Percentiles rank a stretch among this genome's conserved stretches.
phyloP scores from a whole-genome alignment of 2,329 filamentous ascomycete species.

The Neofusicoccum umdonicola region DNA sequence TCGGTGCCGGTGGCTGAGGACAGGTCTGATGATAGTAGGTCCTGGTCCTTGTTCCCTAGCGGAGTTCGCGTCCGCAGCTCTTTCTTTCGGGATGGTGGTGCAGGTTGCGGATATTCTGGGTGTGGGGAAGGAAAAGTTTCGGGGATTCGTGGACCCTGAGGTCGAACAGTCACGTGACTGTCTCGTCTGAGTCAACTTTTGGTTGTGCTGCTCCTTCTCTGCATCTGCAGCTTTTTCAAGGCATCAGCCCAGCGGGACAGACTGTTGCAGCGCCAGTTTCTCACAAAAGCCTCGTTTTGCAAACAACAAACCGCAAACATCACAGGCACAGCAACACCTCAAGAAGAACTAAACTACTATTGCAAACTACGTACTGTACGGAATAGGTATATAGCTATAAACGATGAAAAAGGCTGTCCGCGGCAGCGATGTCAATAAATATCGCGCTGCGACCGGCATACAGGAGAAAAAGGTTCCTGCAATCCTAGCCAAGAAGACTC shows the following conservation, averaged over 20 bases:
- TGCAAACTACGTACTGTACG: slow-evolving; percentile 16
- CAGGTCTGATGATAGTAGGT: no score
- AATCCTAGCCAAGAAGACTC: slow-evolving; percentile 14
- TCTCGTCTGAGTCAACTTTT: no score
- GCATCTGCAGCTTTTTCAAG: not conserved
- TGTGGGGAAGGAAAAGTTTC: not conserved
- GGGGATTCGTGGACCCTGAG: not conserved
- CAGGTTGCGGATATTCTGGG: not conserved
- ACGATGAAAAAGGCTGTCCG: not conserved
- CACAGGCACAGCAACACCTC: not conserved
- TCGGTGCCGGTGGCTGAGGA: not conserved
- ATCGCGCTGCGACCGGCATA: not conserved
- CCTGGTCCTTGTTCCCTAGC: not conserved
- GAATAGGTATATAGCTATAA: slow-evolving; percentile 17
- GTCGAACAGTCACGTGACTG: not conserved
- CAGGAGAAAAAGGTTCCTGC: not conserved
- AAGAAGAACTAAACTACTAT: slow-evolving; percentile 7
- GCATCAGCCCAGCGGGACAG: not conserved
- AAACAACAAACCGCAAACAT: not conserved
- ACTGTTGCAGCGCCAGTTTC: no score
- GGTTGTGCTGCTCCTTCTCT: no score
- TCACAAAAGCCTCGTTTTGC: no score
- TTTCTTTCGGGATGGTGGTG: not conserved
- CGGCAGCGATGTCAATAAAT: not conserved
- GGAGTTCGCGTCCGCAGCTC: not conserved